phyloP scores from a whole-genome alignment of 331 rosid genomes.

The Quercus tomentella region DNA sequence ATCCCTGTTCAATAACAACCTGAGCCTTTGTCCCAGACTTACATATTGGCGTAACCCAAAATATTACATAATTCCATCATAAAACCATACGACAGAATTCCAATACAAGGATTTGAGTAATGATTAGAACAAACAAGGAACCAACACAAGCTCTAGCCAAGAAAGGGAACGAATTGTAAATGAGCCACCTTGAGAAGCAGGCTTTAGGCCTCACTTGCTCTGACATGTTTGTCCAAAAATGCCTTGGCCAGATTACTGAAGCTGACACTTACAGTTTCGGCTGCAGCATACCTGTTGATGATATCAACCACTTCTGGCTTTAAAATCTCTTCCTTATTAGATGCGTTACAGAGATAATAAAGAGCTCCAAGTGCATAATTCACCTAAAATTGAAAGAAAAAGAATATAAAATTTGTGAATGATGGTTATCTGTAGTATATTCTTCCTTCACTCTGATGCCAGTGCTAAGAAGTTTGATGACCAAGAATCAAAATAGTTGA shows the following conservation, averaged over 20 bases:
- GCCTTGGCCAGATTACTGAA: slow-evolving; percentile 86
- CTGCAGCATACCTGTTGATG: slow-evolving; percentile 77
- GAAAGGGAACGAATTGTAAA: not conserved
- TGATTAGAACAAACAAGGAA: not conserved
- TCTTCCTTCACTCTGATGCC: not conserved
- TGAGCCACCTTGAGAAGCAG: not conserved
- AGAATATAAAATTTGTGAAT: not conserved
- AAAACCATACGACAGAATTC: not conserved
- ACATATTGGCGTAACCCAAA: too few species aligned
- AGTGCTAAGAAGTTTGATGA: not conserved
- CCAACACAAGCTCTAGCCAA: not conserved
- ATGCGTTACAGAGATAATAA: slow-evolving; percentile 62
- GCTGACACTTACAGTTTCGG: slow-evolving; percentile 60
- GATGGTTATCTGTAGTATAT: not conserved
- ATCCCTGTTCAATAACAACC: too few species aligned
- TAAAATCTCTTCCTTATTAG: slow-evolving; percentile 58
- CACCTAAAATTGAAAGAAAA: slow-evolving; percentile 40
- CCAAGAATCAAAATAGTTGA: not conserved
- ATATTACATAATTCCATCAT: too few species aligned
- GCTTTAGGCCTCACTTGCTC: slow-evolving; percentile 12
- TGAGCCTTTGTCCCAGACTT: too few species aligned
- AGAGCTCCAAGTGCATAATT: slow-evolving; percentile 78
- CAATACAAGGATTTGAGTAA: not conserved
- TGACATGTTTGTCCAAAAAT: slow-evolving; percentile 63
- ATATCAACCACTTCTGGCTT: slow-evolving; percentile 77